Conservation (phyloP, 805 yeast genomes). For the Pichia nanzhaoensis region DNA sequence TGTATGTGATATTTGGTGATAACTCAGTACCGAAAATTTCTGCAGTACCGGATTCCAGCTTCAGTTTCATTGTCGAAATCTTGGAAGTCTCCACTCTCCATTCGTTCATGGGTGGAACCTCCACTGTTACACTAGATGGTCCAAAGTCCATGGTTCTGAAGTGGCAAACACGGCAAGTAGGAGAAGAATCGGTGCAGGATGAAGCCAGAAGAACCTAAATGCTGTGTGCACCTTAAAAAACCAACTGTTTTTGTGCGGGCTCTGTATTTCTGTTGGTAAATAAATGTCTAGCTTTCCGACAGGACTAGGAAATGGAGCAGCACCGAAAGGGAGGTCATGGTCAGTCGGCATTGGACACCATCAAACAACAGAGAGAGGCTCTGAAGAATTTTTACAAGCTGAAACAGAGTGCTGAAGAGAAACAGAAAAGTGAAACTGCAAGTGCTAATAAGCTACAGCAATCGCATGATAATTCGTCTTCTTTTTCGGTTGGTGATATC, state of each 20-base stretch:
- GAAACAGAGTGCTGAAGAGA: conserved; percentile 18
- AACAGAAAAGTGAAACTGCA: conserved; percentile 7
- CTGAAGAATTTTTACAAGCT: conserved; percentile 37
- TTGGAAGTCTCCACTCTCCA: conserved; percentile 6
- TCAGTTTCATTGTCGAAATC: background rate
- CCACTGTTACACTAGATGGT: conserved; percentile 9
- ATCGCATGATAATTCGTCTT: conserved; percentile 2
- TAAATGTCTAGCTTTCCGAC: no score
- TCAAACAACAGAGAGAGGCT: conserved; percentile 32
- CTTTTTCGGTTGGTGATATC: background rate
- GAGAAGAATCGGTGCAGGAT: no score
- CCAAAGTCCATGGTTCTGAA: conserved; percentile 10
- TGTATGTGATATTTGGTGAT: conserved; percentile 59
- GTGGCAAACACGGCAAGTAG: no score
- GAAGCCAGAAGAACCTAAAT: no score
- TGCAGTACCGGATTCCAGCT: conserved; percentile 59
- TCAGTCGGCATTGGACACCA: background rate
- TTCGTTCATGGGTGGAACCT: conserved; percentile 18
- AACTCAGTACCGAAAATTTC: conserved; percentile 94
- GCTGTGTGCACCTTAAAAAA: no score
- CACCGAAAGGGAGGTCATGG: background rate
- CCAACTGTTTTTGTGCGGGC: background rate
- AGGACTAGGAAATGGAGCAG: background rate
- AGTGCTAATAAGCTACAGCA: conserved; percentile 1
- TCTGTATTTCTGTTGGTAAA: no score